Conservation (phyloP, 371 early-diverging fungal species). For the Mucor racemosus region DNA sequence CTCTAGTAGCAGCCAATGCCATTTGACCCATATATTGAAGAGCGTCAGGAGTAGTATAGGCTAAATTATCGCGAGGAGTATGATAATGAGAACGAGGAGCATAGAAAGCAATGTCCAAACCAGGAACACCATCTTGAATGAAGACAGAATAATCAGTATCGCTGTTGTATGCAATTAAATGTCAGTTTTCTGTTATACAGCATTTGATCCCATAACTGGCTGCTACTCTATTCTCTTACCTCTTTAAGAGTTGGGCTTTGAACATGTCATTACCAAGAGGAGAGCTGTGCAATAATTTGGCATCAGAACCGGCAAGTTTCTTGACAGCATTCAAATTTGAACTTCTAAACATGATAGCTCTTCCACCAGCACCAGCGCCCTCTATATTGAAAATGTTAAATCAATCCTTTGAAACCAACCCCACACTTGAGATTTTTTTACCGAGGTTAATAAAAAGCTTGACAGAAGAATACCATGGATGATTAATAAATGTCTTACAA, state of each 20-base stretch:
- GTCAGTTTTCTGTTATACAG: neutral
- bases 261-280: constrained; percentile 76
- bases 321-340: constrained; percentile 60
- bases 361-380: constrained; percentile 83
- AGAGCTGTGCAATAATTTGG: constrained; percentile 39
- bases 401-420: neutral
- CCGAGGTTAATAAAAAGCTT: constrained; percentile 82
- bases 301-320: constrained; percentile 32
- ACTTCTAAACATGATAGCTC: constrained; percentile 71
- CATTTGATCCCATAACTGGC: neutral
- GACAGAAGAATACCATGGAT: constrained; percentile 78
- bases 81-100: constrained; percentile 74
- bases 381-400: constrained; percentile 40
- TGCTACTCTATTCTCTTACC: constrained; percentile 29
- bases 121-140: constrained; percentile 63
- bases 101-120: constrained; percentile 78
- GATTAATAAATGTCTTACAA: constrained; percentile 70
- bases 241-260: constrained; percentile 63
- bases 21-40: constrained; percentile 71
- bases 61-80: constrained; percentile 63
- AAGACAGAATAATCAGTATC: constrained; percentile 76
- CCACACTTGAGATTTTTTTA: constrained; percentile 21
- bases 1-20: constrained; percentile 43
- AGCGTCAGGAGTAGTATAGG: constrained; percentile 51
- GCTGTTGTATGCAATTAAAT: constrained; percentile 27